These are phyloP conservation scores for Annulohypoxylon stygium DNA, from an alignment of 495 filamentous ascomycete species.

Conservation along the genomic window DNA sequence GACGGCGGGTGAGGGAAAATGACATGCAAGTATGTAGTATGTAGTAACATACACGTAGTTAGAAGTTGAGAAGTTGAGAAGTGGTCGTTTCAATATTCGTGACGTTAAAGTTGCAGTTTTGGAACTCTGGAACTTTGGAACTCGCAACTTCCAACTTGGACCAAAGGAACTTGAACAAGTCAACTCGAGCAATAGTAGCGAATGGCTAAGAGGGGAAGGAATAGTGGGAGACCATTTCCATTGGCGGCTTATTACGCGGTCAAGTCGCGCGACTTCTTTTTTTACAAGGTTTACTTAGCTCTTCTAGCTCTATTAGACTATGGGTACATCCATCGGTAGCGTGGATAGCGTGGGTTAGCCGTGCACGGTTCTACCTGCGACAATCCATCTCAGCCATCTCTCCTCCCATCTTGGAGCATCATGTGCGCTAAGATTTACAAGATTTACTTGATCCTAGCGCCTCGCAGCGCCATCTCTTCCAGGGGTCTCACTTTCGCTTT, in stretches of 20 bases:
- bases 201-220: constrained; percentile 41
- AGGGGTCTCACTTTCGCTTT: constrained; percentile 13
- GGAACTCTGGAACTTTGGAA: too few species aligned
- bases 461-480: constrained; percentile 22
- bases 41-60: neutral
- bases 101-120: neutral
- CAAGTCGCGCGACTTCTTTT: constrained; percentile 43
- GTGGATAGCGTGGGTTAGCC: neutral
- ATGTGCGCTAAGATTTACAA: constrained; percentile 35
- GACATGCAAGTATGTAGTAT: constrained; percentile 6
- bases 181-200: constrained; percentile 27
- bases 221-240: constrained; percentile 41
- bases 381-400: constrained; percentile 10
- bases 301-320: neutral
- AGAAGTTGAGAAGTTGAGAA: constrained; percentile 16
- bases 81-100: constrained; percentile 9
- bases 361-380: constrained; percentile 1
- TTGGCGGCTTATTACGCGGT: constrained; percentile 48
- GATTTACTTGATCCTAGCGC: constrained; percentile 38
- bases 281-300: constrained; percentile 7
- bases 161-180: constrained; percentile 31
- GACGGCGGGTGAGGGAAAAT: neutral
- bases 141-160: constrained; percentile 6
- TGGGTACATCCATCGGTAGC: neutral
- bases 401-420: constrained; percentile 13